These are phyloP conservation scores for Neodidymelliopsis sp. DNA, from an alignment of 2,329 filamentous ascomycete species.

Conservation along the genomic window DNA sequence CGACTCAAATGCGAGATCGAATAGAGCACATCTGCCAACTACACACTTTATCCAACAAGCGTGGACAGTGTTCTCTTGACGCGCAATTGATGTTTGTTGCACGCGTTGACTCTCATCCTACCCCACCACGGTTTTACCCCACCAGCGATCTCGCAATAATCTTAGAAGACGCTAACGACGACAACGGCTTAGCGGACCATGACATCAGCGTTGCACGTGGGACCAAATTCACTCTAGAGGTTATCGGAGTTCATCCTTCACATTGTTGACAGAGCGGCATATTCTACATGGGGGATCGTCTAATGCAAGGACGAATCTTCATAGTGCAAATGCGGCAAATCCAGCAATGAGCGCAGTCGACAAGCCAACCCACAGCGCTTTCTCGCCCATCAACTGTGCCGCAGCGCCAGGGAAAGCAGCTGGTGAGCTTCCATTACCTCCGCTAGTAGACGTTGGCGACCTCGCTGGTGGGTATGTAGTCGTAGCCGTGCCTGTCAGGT, in stretches of 20 bases:
- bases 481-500: conserved; percentile 32
- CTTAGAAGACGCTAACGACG: not conserved
- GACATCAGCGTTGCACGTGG: conserved; percentile 15
- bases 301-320: not conserved
- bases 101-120: conserved; percentile 8
- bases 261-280: too few relatives aligned
- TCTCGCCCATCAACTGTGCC: conserved; percentile 15
- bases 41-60: not conserved
- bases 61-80: not conserved
- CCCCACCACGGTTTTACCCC: conserved; percentile 3
- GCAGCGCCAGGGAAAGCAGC: conserved; percentile 26
- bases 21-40: not conserved
- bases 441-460: conserved; percentile 11
- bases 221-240: not conserved
- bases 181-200: not conserved
- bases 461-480: conserved; percentile 30
- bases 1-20: conserved; percentile 13
- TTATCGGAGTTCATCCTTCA: too few relatives aligned
- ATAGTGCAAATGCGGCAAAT: conserved; percentile 32
- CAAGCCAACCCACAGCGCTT: conserved; percentile 23
- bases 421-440: conserved; percentile 9
- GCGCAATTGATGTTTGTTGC: conserved; percentile 13
- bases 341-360: conserved; percentile 27
- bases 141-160: conserved; percentile 6
- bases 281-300: not conserved